Evolutionary conservation across 208 protist species (phyloP), one percentile per base, ranked within the genome.

Genomic region (Acanthamoeba castellanii): DNA sequence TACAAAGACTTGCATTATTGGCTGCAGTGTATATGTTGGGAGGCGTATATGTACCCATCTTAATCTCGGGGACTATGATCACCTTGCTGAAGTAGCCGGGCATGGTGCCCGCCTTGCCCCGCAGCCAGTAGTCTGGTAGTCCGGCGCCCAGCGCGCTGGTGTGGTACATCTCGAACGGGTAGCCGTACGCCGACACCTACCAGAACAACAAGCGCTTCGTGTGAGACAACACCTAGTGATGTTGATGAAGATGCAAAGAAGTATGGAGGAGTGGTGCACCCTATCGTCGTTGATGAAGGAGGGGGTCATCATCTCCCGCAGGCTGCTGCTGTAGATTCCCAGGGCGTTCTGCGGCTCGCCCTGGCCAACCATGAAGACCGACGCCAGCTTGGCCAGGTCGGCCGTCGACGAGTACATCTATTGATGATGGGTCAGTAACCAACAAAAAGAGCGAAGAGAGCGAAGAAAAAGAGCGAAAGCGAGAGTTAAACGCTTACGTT

Each of bases 141-240:
- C 47, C 30, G 0, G 25, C 2, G 8, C 52, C 47, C 5, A 90
- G 30, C 0, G 47, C 52, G 32, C 82, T 90, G 7, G 82, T 70
- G 82, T 90, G 82, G 82, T 90, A 90, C n/a, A 90, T 90, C 82
- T 90, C 82, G 22, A 90, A 90, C 3, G 82, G 82, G 50, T 47
- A 66, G 50, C 82, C 82, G 34, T 90, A 90, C 0, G 32, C 82
- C 5, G 82, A 52, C 6, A 57, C 34, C 81, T 88, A 42, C 22
- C 42, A 47, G 37, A 37, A 3, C 37, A 37, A 37, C 37, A 37
- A n/a, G n/a, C 37, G 37, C 37, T 2, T 9, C 42, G 4, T 11
- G 5, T 47, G 42, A 47, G 42, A 47, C 42, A 47, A 47, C 42
- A 47, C 42, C 5, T 3, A 9, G 0, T 52, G 11, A n/a, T n/a